phyloP scores from a whole-genome alignment of 768 basidiomycete genomes.

The Serendipita vermifera region DNA sequence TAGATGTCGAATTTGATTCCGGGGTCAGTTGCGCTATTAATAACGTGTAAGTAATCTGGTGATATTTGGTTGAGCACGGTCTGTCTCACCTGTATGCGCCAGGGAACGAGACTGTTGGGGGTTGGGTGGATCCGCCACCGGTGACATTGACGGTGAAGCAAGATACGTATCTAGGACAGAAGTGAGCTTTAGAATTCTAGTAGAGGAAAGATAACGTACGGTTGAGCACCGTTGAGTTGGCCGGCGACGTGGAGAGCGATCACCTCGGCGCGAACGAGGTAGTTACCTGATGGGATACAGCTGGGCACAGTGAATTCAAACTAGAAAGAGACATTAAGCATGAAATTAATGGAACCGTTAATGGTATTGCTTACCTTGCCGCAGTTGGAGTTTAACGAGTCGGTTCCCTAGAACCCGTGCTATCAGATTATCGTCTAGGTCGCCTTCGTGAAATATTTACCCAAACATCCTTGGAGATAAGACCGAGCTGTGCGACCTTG shows the following conservation, averaged over 20 bases:
- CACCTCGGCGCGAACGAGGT: constrained; percentile 39
- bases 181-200: too few relatives aligned
- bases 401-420: not conserved
- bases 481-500: constrained; percentile 9
- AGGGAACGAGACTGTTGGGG: constrained; percentile 36
- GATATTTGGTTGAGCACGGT: too few relatives aligned
- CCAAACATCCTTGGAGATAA: not conserved
- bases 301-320: constrained; percentile 36
- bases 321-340: constrained; percentile 29
- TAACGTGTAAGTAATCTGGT: too few relatives aligned
- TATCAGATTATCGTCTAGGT: too few relatives aligned
- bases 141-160: constrained; percentile 38
- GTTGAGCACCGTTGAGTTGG: constrained; percentile 30
- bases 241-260: constrained; percentile 44
- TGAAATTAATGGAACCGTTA: not conserved
- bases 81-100: constrained; percentile 38
- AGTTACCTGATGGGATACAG: constrained; percentile 31
- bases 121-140: constrained; percentile 31
- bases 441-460: not conserved
- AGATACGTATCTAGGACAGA: constrained; percentile 32
- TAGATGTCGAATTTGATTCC: not conserved
- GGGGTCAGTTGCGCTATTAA: not conserved
- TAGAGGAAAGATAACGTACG: not conserved
- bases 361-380: not conserved
- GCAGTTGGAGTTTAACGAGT: constrained; percentile 7